These are phyloP conservation scores for Discostella stelligera DNA, from an alignment of 352 stramenopile species.

Conservation along the genomic window DNA sequence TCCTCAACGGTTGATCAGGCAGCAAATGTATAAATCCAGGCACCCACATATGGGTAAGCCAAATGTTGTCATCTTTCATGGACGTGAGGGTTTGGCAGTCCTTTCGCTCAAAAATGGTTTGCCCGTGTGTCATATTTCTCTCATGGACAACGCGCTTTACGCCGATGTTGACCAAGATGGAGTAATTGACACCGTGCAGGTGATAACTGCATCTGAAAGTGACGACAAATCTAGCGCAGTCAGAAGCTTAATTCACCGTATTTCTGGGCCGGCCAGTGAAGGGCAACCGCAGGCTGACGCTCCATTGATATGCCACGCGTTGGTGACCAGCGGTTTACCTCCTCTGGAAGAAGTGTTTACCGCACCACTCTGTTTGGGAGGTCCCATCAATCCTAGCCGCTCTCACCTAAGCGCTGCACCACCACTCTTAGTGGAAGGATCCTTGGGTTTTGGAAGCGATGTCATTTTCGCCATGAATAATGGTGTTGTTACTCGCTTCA, in stretches of 20 bases:
- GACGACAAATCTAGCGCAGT: constrained; percentile 32
- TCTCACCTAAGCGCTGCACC: constrained; percentile 47
- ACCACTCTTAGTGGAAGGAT: constrained; percentile 65
- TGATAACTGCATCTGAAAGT: constrained; percentile 48
- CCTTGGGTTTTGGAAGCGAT: constrained; percentile 59
- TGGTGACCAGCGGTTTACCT: constrained; percentile 70
- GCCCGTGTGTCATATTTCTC: constrained; percentile 69
- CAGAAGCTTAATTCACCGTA: constrained; percentile 45
- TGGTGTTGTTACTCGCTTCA: constrained; percentile 69
- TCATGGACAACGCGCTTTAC: constrained; percentile 73
- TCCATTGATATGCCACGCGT: constrained; percentile 64
- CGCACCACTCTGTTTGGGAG: constrained; percentile 55
- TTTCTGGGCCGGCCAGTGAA: constrained; percentile 21
- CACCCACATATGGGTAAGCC: constrained; percentile 54
- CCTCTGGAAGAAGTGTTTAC: constrained; percentile 77
- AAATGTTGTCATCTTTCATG: constrained; percentile 72
- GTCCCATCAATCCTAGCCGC: constrained; percentile 20
- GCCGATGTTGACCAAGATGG: constrained; percentile 78
- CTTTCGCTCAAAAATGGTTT: constrained; percentile 76
- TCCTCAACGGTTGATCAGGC: constrained; percentile 31
- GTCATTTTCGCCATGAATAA: constrained; percentile 79
- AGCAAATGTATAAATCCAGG: constrained; percentile 33
- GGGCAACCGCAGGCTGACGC: constrained; percentile 9
- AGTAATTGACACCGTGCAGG: constrained; percentile 68
- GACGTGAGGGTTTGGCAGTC: constrained; percentile 65